Conservation (phyloP, 2,329 filamentous ascomycete genomes). For the Biscogniauxia marginata region DNA sequence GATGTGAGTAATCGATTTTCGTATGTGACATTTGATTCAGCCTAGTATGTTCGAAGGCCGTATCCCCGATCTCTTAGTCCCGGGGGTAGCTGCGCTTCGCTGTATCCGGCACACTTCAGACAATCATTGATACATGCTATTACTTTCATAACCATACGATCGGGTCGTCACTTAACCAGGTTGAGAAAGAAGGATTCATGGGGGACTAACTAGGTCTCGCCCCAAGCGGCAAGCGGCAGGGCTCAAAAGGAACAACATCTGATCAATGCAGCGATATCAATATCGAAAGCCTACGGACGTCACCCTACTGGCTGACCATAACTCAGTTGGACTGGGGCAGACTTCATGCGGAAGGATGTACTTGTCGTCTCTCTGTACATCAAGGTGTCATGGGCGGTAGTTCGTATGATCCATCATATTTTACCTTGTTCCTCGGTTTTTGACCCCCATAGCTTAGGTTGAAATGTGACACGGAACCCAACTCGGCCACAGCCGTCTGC, state of each 20-base stretch:
- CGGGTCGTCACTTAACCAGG: not conserved
- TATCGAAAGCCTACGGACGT: not conserved
- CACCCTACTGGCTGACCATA: not conserved
- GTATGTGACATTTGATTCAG: constrained; percentile 9
- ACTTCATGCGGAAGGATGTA: not conserved
- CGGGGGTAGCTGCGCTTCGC: constrained; percentile 1
- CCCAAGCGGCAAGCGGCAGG: not conserved
- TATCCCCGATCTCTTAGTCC: constrained; percentile 1
- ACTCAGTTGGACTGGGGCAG: not conserved
- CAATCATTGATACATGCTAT: constrained; percentile 8
- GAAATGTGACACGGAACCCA: not conserved
- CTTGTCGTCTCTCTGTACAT: not conserved
- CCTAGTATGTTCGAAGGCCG: constrained; percentile 8
- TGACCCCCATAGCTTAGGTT: not conserved
- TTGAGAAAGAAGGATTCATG: not conserved
- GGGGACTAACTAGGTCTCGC: not conserved
- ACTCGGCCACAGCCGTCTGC: not conserved
- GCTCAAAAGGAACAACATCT: not conserved
- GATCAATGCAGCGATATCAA: not conserved
- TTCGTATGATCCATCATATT: not conserved
- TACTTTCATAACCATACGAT: constrained; percentile 1
- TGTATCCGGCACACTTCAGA: constrained; percentile 3
- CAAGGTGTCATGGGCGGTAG: not conserved
- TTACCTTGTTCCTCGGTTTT: not conserved
- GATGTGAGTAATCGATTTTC: constrained; percentile 2